Conservation (phyloP, 1,284 basidiomycete genomes). For the Austropuccinia psidii region DNA sequence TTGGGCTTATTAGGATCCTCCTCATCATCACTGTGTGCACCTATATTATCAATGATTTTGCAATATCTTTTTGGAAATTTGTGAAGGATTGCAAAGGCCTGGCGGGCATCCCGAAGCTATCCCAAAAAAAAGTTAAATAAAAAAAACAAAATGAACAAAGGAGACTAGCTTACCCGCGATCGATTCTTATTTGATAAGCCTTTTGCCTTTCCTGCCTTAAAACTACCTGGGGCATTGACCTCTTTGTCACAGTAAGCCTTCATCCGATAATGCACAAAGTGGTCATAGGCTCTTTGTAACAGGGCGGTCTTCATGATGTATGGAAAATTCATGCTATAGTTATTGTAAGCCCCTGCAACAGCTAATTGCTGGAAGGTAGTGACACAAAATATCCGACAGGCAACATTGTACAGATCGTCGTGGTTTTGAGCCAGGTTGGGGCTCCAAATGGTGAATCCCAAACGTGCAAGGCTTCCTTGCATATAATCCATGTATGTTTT, state of each 20-base stretch:
- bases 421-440: not conserved
- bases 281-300: too few relatives aligned
- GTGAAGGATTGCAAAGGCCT: not conserved
- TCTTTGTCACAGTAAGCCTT: too few relatives aligned
- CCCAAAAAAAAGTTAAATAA: too few relatives aligned
- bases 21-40: conserved; percentile 21
- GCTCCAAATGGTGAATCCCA: conserved; percentile 5
- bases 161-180: too few relatives aligned
- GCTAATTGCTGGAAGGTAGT: not conserved
- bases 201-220: too few relatives aligned
- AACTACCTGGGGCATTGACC: too few relatives aligned
- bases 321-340: not conserved
- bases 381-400: not conserved
- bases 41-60: not conserved
- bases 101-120: not conserved
- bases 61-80: not conserved
- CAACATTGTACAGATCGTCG: not conserved
- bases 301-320: too few relatives aligned
- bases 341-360: not conserved
- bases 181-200: too few relatives aligned
- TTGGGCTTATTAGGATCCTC: not conserved
- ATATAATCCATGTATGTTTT: not conserved
- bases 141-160: too few relatives aligned
- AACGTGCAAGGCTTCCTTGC: not conserved
- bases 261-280: too few relatives aligned